phyloP scores from a whole-genome alignment of 1,284 basidiomycete genomes.

The Irpex lacteus region DNA sequence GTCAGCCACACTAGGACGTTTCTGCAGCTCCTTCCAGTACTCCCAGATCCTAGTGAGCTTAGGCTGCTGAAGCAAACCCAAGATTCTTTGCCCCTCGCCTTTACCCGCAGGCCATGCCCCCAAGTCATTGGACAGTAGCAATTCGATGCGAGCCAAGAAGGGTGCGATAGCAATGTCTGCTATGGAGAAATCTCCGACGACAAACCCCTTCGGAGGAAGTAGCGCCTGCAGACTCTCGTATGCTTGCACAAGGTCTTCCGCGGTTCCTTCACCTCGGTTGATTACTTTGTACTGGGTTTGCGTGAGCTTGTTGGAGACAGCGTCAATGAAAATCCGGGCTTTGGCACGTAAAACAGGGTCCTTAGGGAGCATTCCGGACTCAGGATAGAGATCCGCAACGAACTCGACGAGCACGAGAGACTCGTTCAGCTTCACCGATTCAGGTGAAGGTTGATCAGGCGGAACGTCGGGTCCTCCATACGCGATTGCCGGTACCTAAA shows the following conservation, averaged over 20 bases:
- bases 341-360: slow-evolving; percentile 55
- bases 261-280: neutral
- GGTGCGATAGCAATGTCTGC: slow-evolving; percentile 51
- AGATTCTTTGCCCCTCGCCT: slow-evolving; percentile 29
- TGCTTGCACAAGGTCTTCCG: slow-evolving; percentile 28
- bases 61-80: slow-evolving; percentile 21
- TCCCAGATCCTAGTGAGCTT: slow-evolving; percentile 29
- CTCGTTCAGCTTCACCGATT: slow-evolving; percentile 58
- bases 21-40: slow-evolving; percentile 28
- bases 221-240: slow-evolving; percentile 31
- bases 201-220: slow-evolving; percentile 29
- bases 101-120: slow-evolving; percentile 22
- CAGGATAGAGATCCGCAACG: slow-evolving; percentile 51
- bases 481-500: slow-evolving; percentile 1
- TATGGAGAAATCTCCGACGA: slow-evolving; percentile 39
- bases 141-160: slow-evolving; percentile 30
- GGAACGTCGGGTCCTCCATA: slow-evolving; percentile 26
- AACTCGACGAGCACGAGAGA: slow-evolving; percentile 64
- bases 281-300: neutral
- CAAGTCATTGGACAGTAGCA: slow-evolving; percentile 28
- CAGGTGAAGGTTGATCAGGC: slow-evolving; percentile 51
- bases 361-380: slow-evolving; percentile 45
- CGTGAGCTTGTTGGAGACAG: slow-evolving; percentile 20
- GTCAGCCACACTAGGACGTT: slow-evolving; percentile 26
- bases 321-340: slow-evolving; percentile 59